Base-by-base conservation (phyloP, 2,329 filamentous ascomycete species). In the Cladorrhinum sp. region DNA sequence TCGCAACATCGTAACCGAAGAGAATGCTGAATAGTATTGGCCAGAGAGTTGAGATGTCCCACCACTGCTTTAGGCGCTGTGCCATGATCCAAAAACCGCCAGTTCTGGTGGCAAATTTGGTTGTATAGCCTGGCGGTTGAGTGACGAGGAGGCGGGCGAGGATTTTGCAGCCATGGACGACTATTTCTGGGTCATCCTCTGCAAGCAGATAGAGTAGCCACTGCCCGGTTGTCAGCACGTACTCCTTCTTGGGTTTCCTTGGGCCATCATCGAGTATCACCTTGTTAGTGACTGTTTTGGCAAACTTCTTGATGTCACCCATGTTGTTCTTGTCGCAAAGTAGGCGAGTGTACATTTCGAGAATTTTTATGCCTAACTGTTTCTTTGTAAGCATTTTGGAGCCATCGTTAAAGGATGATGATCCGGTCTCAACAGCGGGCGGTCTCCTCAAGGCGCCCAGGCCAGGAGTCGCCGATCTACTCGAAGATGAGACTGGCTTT, bases 201-300 rank as follows among this genome's bases (percentile, higher is more conserved):
- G 91, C 91, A 55, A 98, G 81, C 13, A 99, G 83, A 73, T 97
- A 96, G 13, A 99, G 78, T 13, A 96, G 83, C 93, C 93, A 97
- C 88, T 93, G 66, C 50, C 60, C 59, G 63, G 67, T 69, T 56
- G 67, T 75, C 71, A 78, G 71, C 66, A 67, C 69, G 58, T 68
- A 69, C 60, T 66, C 61, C 36, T 56, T 50, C 27, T 59, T 52
- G 58, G 63, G 62, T 22, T 61, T 55, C 58, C 59, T 64, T 56
- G 61, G 61, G 66, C 66, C 64, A 59, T 62, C 54, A 50, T 59
- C 62, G 59, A 65, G 63, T 74, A 79, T 70, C 78, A 92, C 90
- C 82, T 96, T 96, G 68, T 96, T 96, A 22, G 93, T 97, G 8
- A 99, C 93, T 1, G 93, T 96, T 70, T 89, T 90, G 4, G 92